phyloP scores from a whole-genome alignment of 2,329 filamentous ascomycete species.

The Colletotrichum lentis region DNA sequence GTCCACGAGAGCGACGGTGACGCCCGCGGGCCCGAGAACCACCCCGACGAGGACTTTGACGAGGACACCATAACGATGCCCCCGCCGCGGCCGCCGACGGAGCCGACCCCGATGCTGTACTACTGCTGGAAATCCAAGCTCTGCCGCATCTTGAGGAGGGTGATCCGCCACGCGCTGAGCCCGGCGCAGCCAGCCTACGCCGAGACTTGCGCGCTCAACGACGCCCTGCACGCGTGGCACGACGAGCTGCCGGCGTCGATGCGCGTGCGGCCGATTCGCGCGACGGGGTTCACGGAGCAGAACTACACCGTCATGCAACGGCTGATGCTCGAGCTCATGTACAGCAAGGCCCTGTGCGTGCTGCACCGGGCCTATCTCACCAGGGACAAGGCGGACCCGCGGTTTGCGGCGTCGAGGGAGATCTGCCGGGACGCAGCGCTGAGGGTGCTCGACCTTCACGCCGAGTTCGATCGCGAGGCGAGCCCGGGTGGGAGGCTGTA shows the following conservation, averaged over 20 bases:
- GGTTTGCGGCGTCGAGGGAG: slow-evolving; percentile 51
- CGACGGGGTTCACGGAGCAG: slow-evolving; percentile 54
- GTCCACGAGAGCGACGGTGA: slow-evolving; percentile 58
- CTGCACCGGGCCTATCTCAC: slow-evolving; percentile 59
- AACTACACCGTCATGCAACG: slow-evolving; percentile 58
- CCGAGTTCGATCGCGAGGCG: slow-evolving; percentile 56
- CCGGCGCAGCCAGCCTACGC: slow-evolving; percentile 50
- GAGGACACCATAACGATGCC: slow-evolving; percentile 55
- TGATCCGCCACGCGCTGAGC: slow-evolving; percentile 53
- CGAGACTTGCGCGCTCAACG: slow-evolving; percentile 48
- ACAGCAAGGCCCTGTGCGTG: slow-evolving; percentile 58
- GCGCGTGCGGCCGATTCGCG: slow-evolving; percentile 52
- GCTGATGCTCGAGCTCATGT: slow-evolving; percentile 58
- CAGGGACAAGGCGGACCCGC: slow-evolving; percentile 47
- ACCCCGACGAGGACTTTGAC: slow-evolving; percentile 61
- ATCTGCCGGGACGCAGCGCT: slow-evolving; percentile 55
- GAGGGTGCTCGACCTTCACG: slow-evolving; percentile 56
- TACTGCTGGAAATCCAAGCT: slow-evolving; percentile 55
- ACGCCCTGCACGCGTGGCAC: slow-evolving; percentile 51
- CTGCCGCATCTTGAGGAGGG: slow-evolving; percentile 53
- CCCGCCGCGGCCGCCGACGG: slow-evolving; percentile 52
- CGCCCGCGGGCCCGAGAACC: slow-evolving; percentile 55
- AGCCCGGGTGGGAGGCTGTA: slow-evolving; percentile 60
- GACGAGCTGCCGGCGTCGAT: slow-evolving; percentile 51
- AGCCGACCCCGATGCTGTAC: slow-evolving; percentile 55